Percentiles rank a stretch among this genome's conserved stretches.
phyloP scores from a whole-genome alignment of 768 basidiomycete genomes.

The Pleurotus platypus region DNA sequence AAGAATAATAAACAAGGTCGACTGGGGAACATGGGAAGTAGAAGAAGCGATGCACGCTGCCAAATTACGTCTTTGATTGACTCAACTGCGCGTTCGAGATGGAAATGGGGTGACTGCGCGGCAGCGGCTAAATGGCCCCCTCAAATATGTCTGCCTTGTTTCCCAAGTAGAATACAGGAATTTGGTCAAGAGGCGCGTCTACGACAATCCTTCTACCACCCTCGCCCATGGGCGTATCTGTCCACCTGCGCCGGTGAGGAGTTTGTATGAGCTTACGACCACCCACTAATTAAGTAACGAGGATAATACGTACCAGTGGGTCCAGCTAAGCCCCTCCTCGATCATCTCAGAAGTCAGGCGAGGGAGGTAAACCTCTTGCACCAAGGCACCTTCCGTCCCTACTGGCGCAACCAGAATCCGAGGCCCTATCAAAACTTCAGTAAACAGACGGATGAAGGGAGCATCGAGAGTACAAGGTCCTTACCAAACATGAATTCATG shows the following conservation, averaged over 20 bases:
- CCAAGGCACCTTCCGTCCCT: constrained; percentile 21
- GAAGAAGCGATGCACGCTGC: too few relatives aligned
- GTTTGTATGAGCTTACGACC: not conserved
- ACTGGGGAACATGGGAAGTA: too few relatives aligned
- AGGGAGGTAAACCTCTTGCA: constrained; percentile 27
- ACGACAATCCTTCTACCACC: constrained; percentile 25
- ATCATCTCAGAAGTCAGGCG: constrained; percentile 12
- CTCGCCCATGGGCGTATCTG: constrained; percentile 22
- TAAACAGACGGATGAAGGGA: not conserved
- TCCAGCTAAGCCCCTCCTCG: constrained; percentile 22
- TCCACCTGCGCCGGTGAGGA: constrained; percentile 22
- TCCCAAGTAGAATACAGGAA: constrained; percentile 31
- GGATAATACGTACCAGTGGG: constrained; percentile 23
- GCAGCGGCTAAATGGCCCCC: constrained; percentile 9
- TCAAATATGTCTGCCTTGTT: constrained; percentile 23
- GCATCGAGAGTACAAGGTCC: not conserved
- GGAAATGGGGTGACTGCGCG: too few relatives aligned
- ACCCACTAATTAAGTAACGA: not conserved
- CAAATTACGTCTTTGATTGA: too few relatives aligned
- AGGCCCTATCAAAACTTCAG: constrained; percentile 16
- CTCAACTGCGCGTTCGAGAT: too few relatives aligned
- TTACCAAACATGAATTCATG: constrained; percentile 33
- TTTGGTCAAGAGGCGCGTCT: constrained; percentile 24
- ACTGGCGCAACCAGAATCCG: constrained; percentile 30
- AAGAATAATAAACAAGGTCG: too few relatives aligned